Base-by-base conservation (phyloP, 257 asterid genomes). In the Voacanga thouarsii region DNA sequence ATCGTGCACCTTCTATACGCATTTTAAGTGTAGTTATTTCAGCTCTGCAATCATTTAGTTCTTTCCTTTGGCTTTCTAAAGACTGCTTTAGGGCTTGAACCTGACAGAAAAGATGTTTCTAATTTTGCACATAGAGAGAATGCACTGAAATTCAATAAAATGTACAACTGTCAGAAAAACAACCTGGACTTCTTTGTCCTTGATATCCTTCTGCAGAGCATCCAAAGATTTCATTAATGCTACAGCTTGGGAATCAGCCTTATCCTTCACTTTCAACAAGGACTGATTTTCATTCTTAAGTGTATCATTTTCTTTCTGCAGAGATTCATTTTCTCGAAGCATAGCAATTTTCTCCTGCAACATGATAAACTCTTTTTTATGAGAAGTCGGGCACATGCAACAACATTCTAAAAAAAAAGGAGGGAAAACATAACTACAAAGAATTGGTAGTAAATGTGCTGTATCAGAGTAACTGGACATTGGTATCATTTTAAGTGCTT, bases 21-120 rank as follows among this genome's bases (percentile, higher is more conserved):
- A 89, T 89, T 85, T 96, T 94, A 74, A 96, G 89, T 59, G 97
- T 88, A 80, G 99, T 96, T 88, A 96, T 89, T 89, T 96, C 99
- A 80, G 97, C 97, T 86, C 98, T 89, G 78, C 97, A 92, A 72
- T 88, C 97, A 89, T 96, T 94, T 80, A 96, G 84, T 82, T 89
- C 97, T 84, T 89, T 88, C 72, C 89, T 86, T 87, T 88, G 93
- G 83, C 87, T 85, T 80, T 89, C 93, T 80, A 92, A 47, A 79
- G 90, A 85, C 85, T 86, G 92, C 89, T 90, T 96, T 89, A 91
- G 81, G 80, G 82, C 88, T 82, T 90, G 98, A 80, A 92, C 92
- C 99, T 93, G 89, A 82, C 71, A 53, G 76, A 56, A 61, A 23
- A 56, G 43, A 37, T 53, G n/a, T 33, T 12, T 79, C 77, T 51